Evolutionary conservation across 805 yeast genomes (phyloP), one percentile per base, ranked within the genome.

Genomic region (Metschnikowia corniflorae): DNA sequence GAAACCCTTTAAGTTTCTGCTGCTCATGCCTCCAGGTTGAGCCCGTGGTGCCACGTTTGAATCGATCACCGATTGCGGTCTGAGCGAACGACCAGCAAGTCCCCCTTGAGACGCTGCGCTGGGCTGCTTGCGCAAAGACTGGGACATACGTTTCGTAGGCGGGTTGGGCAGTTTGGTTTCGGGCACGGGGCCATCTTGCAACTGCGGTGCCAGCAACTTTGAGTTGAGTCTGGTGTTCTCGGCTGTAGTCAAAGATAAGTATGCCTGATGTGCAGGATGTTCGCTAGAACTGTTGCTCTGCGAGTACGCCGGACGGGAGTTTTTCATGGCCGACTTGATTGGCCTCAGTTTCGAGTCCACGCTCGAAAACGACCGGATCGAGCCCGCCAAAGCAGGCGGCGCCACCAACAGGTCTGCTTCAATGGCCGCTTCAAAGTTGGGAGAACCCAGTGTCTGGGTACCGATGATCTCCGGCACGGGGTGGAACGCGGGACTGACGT

Each of bases 151-250:
- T 36, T 45, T 54, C 21, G 30, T 43, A 12, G 39, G 44, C 8
- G 16, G 14, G 15, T 34, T 35, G 17, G 32, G 38, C 3, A 41
- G 31, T 20, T 24, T 38, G 17, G 23, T 37, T 7, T 10, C 35
- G 22, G 31, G 35, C 5, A n/a, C 12, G 35, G 31, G 31, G 31
- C 27, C 32, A n/a, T 59, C 64, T 18, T 37, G 42, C 44, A 70
- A 59, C 33, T 68, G 62, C 4, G 67, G 46, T 0, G 72, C 49
- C 6, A 79, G 70, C 52, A 77, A 55, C 42, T 73, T 72, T 1
- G 91, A 82, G 58, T 84, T 84, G 39, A 82, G 54, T 40, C 88
- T 69, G 0, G 93, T 84, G 55, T 84, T 84, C 52, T 83, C 88
- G 1, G 89, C 89, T 0, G 93, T 84, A 1, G 89, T 72, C 36